Evolutionary conservation across 2,329 filamentous ascomycete genomes (phyloP).

Genomic region (Grosmannia serpens): DNA sequence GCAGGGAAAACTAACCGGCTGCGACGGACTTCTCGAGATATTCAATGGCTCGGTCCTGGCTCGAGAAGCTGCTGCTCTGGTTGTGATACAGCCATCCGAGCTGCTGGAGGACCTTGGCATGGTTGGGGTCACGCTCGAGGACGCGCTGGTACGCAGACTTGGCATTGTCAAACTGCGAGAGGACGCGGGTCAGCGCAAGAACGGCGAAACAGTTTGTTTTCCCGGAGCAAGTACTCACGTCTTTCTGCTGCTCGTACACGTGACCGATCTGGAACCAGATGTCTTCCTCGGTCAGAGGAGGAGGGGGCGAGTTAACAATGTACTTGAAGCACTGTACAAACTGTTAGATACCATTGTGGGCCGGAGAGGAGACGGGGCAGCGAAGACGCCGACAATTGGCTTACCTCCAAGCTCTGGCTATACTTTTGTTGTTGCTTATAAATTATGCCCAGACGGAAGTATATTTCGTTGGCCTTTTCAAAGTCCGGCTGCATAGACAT

Average conservation of each 20-base stretch:
- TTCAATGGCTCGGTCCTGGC: conserved; percentile 92
- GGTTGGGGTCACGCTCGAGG: conserved; percentile 85
- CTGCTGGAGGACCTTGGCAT: conserved; percentile 96
- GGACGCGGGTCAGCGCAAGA: conserved; percentile 8
- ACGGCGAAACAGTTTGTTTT: conserved; percentile 15
- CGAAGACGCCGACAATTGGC: conserved; percentile 13
- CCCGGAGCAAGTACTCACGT: conserved; percentile 48
- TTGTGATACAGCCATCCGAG: conserved; percentile 97
- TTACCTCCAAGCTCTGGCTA: conserved; percentile 77
- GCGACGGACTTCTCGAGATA: conserved; percentile 94
- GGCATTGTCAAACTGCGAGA: conserved; percentile 70
- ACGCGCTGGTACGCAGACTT: conserved; percentile 89
- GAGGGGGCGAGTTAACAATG: conserved; percentile 85
- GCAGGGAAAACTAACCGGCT: conserved; percentile 53
- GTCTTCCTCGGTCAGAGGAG: conserved; percentile 88
- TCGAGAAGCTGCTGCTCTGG: conserved; percentile 80
- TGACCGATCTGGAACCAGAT: conserved; percentile 99
- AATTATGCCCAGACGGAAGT: conserved; percentile 97
- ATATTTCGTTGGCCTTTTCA: conserved; percentile 98
- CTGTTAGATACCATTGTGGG: conserved; percentile 13
- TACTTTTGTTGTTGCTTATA: conserved; percentile 99
- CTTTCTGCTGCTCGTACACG: conserved; percentile 97
- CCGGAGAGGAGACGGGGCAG: not conserved
- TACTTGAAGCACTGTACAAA: conserved; percentile 81
- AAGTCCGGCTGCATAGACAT: conserved; percentile 98